These are phyloP conservation scores for Celoporthe dispersa DNA, from an alignment of 2,329 filamentous ascomycete genomes.

Conservation along the genomic window DNA sequence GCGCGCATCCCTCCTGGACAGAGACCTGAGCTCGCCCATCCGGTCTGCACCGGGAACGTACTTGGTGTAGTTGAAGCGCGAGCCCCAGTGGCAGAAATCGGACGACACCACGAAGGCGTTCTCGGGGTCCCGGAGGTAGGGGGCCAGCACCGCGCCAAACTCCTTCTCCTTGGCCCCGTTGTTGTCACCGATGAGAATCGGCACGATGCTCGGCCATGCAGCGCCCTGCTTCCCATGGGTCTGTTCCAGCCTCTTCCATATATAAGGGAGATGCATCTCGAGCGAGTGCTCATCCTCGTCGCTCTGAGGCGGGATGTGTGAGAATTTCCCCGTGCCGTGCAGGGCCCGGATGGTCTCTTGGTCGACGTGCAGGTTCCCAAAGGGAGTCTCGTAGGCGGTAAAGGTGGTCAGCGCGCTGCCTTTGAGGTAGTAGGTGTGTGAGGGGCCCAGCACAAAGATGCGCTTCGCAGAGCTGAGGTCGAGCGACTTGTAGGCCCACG, in stretches of 20 bases:
- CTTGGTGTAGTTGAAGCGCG: conserved; percentile 80
- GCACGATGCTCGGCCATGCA: conserved; percentile 73
- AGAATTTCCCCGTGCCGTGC: conserved; percentile 57
- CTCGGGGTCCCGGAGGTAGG: conserved; percentile 74
- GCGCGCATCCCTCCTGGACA: conserved; percentile 39
- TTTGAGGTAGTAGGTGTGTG: conserved; percentile 81
- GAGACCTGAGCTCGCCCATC: conserved; percentile 46
- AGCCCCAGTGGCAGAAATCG: conserved; percentile 97
- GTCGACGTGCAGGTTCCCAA: conserved; percentile 73
- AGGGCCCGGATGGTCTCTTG: conserved; percentile 56
- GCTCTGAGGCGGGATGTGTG: conserved; percentile 64
- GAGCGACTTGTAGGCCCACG: conserved; percentile 90
- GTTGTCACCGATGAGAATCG: conserved; percentile 84
- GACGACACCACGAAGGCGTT: conserved; percentile 90
- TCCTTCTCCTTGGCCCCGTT: conserved; percentile 65
- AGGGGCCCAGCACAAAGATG: conserved; percentile 90
- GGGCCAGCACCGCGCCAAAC: conserved; percentile 73
- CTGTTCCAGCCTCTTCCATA: conserved; percentile 73
- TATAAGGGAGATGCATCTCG: conserved; percentile 95
- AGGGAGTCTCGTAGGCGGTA: conserved; percentile 71
- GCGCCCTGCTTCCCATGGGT: conserved; percentile 47
- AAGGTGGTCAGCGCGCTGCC: conserved; percentile 79
- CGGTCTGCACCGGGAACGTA: conserved; percentile 62
- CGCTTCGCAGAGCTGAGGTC: conserved; percentile 83
- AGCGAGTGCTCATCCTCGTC: conserved; percentile 90